Evolutionary conservation across 306 rosid species (phyloP), one percentile per base, ranked within the genome.

Genomic region (Ochetophila trinervis): DNA sequence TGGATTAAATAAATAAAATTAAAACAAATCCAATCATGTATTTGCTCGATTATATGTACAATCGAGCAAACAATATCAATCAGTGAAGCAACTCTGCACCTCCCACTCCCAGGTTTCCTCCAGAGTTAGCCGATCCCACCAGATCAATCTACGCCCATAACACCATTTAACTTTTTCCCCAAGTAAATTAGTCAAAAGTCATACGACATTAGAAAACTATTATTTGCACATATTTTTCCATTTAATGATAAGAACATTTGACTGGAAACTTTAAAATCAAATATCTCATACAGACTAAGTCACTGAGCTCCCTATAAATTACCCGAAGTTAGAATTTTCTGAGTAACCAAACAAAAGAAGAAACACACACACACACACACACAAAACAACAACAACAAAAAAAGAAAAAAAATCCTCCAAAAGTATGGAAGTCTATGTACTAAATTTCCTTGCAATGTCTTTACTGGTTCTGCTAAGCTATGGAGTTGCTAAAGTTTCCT

Each of bases 401-500:
- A n/a, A n/a, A n/a, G n/a, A n/a, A 63, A 51, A 34, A 16, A 54
- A 17, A 52, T 20, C 19, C 14, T n/a, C 8, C 2, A 17, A n/a
- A n/a, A 75, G 51, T 45, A 80, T 78, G 83, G 71, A 76, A 6
- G 51, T 17, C n/a, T 70, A n/a, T 44, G 61, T 47, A 21, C 34
- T 81, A 1, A 57, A 30, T 53, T 60, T 42, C 24, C 22, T 74
- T 18, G n/a, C 72, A 42, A 27, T 78, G 49, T 58, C 63, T 30
- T 62, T 60, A 15, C 20, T 74, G 52, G 18, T 59, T 60, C 63
- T 85, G 66, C 77, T 74, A 48, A 50, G 76, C 34, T 71, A 37
- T 44, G 81, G 85, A 20, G 63, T 62, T 14, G 71, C 52, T 45
- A 85, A 63, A 63, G 73, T 62, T 48, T 70, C 70, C 22, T 51